Conservation (phyloP, 208 protist species). For the Leishmania lainsoni region DNA sequence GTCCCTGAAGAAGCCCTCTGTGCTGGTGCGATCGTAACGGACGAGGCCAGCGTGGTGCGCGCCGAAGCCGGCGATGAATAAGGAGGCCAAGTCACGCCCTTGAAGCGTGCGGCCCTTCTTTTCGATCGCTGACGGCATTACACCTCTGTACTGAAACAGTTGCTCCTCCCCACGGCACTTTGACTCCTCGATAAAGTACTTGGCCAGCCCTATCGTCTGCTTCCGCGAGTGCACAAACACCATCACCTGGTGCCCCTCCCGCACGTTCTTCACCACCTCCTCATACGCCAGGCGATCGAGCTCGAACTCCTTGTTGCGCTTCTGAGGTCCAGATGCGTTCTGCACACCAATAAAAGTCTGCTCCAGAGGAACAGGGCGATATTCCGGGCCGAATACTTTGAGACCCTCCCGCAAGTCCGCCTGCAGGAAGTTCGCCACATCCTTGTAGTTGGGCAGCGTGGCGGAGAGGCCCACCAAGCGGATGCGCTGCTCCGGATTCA, state of each 20-base stretch:
- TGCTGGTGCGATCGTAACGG: slow-evolving; percentile 93
- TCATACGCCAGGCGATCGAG: slow-evolving; percentile 78
- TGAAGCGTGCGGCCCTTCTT: slow-evolving; percentile 70
- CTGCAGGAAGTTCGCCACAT: slow-evolving; percentile 98
- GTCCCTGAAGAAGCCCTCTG: slow-evolving; percentile 95
- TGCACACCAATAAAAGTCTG: slow-evolving; percentile 96
- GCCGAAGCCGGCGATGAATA: slow-evolving; percentile 93
- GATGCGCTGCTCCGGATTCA: slow-evolving; percentile 90
- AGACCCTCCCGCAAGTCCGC: slow-evolving; percentile 93
- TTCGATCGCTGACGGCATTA: slow-evolving; percentile 43
- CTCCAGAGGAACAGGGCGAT: slow-evolving; percentile 97
- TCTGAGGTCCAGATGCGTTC: slow-evolving; percentile 12
- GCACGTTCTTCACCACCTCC: slow-evolving; percentile 85
- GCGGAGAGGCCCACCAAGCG: slow-evolving; percentile 97
- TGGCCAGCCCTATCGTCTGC: slow-evolving; percentile 94
- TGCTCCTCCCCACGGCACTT: slow-evolving; percentile 47
- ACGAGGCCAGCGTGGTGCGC: slow-evolving; percentile 98
- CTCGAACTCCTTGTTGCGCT: slow-evolving; percentile 63
- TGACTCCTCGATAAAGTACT: slow-evolving; percentile 91
- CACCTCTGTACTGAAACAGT: slow-evolving; percentile 63
- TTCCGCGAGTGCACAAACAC: slow-evolving; percentile 99
- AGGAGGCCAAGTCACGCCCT: slow-evolving; percentile 83
- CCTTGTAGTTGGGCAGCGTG: slow-evolving; percentile 99
- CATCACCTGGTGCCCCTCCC: slow-evolving; percentile 97
- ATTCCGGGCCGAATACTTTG: slow-evolving; percentile 96